phyloP scores from a whole-genome alignment of 495 filamentous ascomycete genomes.

The Penicillium chermesinum region DNA sequence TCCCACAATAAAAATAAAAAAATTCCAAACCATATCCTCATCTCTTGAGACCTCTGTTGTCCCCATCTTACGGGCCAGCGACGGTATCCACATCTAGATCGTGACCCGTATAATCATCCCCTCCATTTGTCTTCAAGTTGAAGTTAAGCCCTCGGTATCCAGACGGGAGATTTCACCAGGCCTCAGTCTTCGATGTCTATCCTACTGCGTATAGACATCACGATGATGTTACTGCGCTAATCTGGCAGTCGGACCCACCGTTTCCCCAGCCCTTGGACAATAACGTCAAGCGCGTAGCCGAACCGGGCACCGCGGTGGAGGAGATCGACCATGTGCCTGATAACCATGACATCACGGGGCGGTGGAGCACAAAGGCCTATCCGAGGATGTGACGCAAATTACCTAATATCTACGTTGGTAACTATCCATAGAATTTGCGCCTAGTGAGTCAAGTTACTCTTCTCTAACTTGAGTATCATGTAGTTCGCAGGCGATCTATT shows the following conservation, averaged over 20 bases:
- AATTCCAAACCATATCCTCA: background rate
- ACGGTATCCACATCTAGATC: no score
- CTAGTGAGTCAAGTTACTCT: no score
- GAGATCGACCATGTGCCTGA: background rate
- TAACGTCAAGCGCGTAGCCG: background rate
- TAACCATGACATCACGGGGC: background rate
- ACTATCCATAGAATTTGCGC: no score
- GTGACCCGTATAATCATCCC: no score
- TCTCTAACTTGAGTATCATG: no score
- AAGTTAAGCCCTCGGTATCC: no score
- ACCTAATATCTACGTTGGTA: no score
- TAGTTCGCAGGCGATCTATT: no score
- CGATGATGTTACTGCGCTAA: background rate
- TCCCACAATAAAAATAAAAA: background rate
- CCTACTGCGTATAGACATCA: background rate
- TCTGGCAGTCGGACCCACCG: background rate
- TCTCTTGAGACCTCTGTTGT: no score
- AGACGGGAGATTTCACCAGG: no score
- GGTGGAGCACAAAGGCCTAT: background rate
- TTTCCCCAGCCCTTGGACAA: background rate
- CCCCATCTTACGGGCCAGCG: no score
- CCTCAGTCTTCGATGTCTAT: background rate
- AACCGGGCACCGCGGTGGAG: constrained; percentile 8
- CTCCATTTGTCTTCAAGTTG: no score
- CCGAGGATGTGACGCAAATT: background rate